phyloP scores from a whole-genome alignment of 768 basidiomycete genomes.

The Boletus coccyginus region DNA sequence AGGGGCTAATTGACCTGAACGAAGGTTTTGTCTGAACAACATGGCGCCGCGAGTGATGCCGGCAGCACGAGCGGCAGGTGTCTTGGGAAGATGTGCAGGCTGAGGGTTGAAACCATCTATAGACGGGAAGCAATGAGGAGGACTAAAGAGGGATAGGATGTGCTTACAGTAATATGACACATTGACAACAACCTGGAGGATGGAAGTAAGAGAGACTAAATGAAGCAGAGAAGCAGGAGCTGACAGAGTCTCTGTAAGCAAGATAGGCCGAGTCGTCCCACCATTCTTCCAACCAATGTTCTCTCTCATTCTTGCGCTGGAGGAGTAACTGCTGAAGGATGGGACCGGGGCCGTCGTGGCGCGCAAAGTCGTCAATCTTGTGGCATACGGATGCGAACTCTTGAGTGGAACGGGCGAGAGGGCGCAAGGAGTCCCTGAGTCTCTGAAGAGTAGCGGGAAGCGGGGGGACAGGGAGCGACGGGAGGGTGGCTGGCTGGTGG shows the following conservation, averaged over 20 bases:
- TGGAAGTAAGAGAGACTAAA: not conserved
- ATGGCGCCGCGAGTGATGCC: conserved; percentile 66
- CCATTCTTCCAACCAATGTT: conserved; percentile 92
- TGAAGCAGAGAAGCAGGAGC: conserved; percentile 18
- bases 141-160: not conserved
- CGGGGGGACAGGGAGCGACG: conserved; percentile 72
- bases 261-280: conserved; percentile 89
- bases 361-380: conserved; percentile 69
- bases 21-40: conserved; percentile 68
- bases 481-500: conserved; percentile 54
- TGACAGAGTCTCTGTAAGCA: conserved; percentile 80
- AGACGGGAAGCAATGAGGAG: conserved; percentile 8
- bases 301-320: conserved; percentile 48
- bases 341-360: conserved; percentile 38
- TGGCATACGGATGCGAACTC: conserved; percentile 54
- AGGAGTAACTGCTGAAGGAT: conserved; percentile 66
- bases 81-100: conserved; percentile 58
- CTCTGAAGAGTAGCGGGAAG: conserved; percentile 63
- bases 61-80: conserved; percentile 65
- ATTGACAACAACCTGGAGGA: conserved; percentile 71
- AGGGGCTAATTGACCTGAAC: conserved; percentile 60
- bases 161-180: conserved; percentile 90
- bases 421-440: conserved; percentile 67
- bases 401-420: conserved; percentile 62
- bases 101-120: conserved; percentile 76